Percentiles rank a stretch among this genome's conserved stretches.
Evolutionary conservation across 2,329 filamentous ascomycete genomes (phyloP).

Genomic region (Aspergillus tubingensis): DNA sequence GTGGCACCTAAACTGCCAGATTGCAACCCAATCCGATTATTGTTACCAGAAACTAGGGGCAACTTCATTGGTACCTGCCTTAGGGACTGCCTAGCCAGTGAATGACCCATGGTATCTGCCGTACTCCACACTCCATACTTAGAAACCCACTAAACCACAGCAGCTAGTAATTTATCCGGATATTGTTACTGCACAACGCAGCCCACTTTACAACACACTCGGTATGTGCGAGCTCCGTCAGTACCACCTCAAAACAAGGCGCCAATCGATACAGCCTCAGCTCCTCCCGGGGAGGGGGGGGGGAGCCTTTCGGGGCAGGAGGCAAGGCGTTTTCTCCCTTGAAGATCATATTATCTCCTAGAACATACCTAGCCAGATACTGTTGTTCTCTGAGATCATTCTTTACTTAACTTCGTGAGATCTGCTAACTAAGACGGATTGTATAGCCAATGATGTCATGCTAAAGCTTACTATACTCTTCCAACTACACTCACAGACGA

Average conservation of each 20-base stretch:
- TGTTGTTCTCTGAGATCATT: too few species aligned
- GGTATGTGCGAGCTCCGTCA: not conserved
- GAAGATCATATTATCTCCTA: constrained; percentile 1
- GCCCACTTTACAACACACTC: not conserved
- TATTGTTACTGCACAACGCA: constrained; percentile 2
- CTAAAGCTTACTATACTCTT: too few species aligned
- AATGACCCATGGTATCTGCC: constrained; percentile 17
- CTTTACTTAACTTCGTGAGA: too few species aligned
- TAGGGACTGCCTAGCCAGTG: constrained; percentile 18
- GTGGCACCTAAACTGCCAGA: constrained; percentile 9
- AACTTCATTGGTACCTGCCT: constrained; percentile 24
- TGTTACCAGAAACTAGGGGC: constrained; percentile 11
- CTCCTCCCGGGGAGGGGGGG: not conserved
- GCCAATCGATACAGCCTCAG: not conserved
- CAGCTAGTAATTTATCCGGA: not conserved
- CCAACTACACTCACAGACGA: not conserved
- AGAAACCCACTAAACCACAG: constrained; percentile 16
- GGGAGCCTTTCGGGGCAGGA: not conserved
- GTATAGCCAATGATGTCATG: not conserved
- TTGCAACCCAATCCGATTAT: constrained; percentile 24
- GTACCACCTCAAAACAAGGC: not conserved
- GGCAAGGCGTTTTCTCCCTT: constrained; percentile 1
- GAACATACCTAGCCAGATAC: not conserved
- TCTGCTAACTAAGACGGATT: not conserved
- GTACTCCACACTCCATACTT: constrained; percentile 25